phyloP scores from a whole-genome alignment of 768 basidiomycete genomes.

The Mycena maculata region DNA sequence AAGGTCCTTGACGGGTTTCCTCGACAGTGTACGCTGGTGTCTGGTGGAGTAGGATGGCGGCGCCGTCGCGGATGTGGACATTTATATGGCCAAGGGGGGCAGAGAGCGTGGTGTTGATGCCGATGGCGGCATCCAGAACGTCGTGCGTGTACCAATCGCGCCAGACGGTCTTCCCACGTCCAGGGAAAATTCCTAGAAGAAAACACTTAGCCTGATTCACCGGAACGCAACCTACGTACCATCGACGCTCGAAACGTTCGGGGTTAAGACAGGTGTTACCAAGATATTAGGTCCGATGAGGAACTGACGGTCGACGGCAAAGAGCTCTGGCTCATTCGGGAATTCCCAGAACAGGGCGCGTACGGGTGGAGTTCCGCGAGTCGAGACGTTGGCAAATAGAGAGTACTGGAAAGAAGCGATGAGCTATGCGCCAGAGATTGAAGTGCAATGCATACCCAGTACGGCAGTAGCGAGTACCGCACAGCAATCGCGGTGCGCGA shows the following conservation, averaged over 20 bases:
- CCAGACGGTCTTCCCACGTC: constrained; percentile 68
- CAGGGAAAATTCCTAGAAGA: constrained; percentile 70
- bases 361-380: constrained; percentile 74
- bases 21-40: constrained; percentile 74
- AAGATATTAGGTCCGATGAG: constrained; percentile 77
- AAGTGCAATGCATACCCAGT: constrained; percentile 70
- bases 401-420: constrained; percentile 62
- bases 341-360: constrained; percentile 85
- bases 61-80: constrained; percentile 76
- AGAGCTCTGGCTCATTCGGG: constrained; percentile 74
- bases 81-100: constrained; percentile 84
- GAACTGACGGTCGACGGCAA: constrained; percentile 75
- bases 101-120: constrained; percentile 59
- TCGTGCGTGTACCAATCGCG: constrained; percentile 81
- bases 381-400: constrained; percentile 76
- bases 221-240: constrained; percentile 51
- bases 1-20: constrained; percentile 73
- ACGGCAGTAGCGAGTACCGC: constrained; percentile 79
- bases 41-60: constrained; percentile 72
- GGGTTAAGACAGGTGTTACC: constrained; percentile 79
- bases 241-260: constrained; percentile 74
- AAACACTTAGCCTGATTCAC: background rate
- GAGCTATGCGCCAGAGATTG: constrained; percentile 10
- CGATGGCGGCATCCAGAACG: constrained; percentile 55
- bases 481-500: constrained; percentile 77